Evolutionary conservation across 345 rosid genomes (phyloP).

Genomic region (Atalantia buxifolia): DNA sequence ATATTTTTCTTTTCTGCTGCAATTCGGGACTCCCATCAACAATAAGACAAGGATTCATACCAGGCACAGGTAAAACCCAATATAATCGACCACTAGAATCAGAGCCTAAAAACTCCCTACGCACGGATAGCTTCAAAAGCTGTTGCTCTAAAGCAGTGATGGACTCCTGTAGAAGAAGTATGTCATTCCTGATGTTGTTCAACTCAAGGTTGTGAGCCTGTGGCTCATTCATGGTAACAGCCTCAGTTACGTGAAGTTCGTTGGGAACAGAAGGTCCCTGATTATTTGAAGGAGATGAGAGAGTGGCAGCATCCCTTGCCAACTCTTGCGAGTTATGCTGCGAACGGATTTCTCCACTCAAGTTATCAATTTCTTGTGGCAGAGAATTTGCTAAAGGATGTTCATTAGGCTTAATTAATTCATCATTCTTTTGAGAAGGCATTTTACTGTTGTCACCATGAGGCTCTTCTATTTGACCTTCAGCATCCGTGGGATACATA

Average conservation of each 20-base stretch:
- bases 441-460: slow-evolving; percentile 28
- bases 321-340: slow-evolving; percentile 34
- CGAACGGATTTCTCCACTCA: slow-evolving; percentile 29
- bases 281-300: slow-evolving; percentile 21
- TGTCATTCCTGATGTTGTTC: slow-evolving; percentile 49
- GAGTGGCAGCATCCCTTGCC: slow-evolving; percentile 18
- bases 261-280: slow-evolving; percentile 26
- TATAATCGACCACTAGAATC: slow-evolving; percentile 82
- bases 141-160: slow-evolving; percentile 56
- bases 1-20: slow-evolving; percentile 30
- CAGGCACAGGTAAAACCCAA: slow-evolving; percentile 67
- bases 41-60: slow-evolving; percentile 47
- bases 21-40: slow-evolving; percentile 70
- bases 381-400: slow-evolving; percentile 34
- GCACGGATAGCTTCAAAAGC: slow-evolving; percentile 57
- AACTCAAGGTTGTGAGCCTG: slow-evolving; percentile 54
- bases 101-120: slow-evolving; percentile 81
- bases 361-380: slow-evolving; percentile 29
- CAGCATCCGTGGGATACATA: slow-evolving; percentile 21
- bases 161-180: slow-evolving; percentile 52
- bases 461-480: slow-evolving; percentile 25
- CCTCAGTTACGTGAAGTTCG: slow-evolving; percentile 25
- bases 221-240: slow-evolving; percentile 44
- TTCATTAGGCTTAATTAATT: slow-evolving; percentile 29
- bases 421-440: slow-evolving; percentile 29